Base-by-base conservation (phyloP, 768 basidiomycete species). In the Postia placenta region DNA sequence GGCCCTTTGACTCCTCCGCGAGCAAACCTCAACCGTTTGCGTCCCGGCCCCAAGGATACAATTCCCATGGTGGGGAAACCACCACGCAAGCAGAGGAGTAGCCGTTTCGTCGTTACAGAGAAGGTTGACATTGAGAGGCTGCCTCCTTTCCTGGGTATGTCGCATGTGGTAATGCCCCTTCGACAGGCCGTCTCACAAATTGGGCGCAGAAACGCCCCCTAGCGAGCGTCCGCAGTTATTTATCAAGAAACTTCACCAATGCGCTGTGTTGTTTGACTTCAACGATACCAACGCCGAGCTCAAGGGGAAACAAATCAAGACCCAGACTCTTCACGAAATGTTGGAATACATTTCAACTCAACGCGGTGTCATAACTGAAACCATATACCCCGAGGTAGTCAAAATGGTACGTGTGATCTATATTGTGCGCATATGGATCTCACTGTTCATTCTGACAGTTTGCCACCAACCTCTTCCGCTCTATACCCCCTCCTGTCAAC, bases 401-500 rank as follows among this genome's bases (percentile, higher is more conserved):
- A 85, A 84, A 68, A 99, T 98, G 96, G 95, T 92, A 56, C 55
- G 89, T 68, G 42, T 27, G 11, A 43, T 54, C 47, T 24, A 30
- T 33, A 30, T n/a, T 41, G 12, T 39, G 42, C 47, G 53, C 51
- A 33, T 56, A 24, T 26, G 12, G 20, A 9, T 39, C 19, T 17
- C 7, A 17, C 38, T 39, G 27, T 25, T 35, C 23, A 6, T 40
- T 28, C 30, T 11, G 49, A 12, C 65, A 98, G 95, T 99, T 98
- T 75, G 87, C 91, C 43, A 85, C 87, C 64, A 99, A 99, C 72
- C 86, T 99, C 58, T 99, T 99, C 77, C 90, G 96, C 55, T 93
- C 96, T 63, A 98, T 99, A 80, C 96, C 96, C 70, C 96, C 96
- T 60, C 96, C 94, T 38, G 95, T 98, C 50, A 99, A 99, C 62